Percentiles rank a stretch among this genome's conserved stretches.
These are phyloP conservation scores for Uronychia setigera DNA, from an alignment of 73 alveolate species.

Conservation along the genomic window DNA sequence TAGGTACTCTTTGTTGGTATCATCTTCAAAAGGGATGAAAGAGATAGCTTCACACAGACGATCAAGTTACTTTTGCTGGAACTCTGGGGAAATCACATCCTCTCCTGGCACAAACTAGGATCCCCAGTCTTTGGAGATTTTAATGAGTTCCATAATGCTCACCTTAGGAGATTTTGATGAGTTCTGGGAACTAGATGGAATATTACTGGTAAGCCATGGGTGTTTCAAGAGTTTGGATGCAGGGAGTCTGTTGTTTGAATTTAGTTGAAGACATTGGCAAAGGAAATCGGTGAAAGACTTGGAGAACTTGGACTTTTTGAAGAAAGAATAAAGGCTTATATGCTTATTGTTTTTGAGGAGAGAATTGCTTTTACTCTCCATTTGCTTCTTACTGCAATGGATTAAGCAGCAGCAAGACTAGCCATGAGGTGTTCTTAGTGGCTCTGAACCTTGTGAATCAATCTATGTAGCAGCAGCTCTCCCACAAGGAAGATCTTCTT, in stretches of 20 bases:
- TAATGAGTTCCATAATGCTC: neutral
- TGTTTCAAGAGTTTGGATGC: neutral
- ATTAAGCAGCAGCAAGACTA: neutral
- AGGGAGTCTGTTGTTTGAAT: neutral
- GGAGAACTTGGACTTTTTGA: neutral
- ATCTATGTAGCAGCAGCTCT: neutral
- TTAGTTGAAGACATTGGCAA: neutral
- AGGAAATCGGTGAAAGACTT: neutral
- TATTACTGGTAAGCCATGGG: neutral
- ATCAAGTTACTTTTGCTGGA: neutral
- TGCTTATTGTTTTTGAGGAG: neutral
- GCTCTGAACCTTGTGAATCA: neutral
- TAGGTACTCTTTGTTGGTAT: neutral
- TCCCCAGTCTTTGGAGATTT: neutral
- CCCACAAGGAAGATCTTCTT: neutral
- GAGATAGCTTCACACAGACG: neutral
- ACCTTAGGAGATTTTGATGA: neutral
- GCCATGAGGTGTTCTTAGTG: neutral
- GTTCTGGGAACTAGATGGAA: neutral
- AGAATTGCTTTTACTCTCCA: neutral
- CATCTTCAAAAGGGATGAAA: neutral
- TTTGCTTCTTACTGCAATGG: neutral
- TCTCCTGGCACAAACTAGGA: neutral
- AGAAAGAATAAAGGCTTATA: neutral
- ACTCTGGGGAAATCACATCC: neutral